Base-by-base conservation (phyloP, 140 eudicot genomes). In the Anethum foeniculum region DNA sequence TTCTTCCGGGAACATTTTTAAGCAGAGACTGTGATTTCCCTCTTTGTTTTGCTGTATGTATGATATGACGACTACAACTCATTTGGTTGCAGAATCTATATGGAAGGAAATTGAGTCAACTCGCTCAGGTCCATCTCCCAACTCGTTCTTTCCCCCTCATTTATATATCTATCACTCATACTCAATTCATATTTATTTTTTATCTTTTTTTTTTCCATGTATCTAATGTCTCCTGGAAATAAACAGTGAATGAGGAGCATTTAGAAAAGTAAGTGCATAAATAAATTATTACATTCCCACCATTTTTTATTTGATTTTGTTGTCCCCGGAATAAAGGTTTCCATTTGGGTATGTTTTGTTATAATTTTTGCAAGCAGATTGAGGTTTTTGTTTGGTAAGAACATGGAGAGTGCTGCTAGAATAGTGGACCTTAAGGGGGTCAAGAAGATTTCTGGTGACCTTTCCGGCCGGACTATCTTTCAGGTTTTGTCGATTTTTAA, bases 361-460 rank as follows among this genome's bases (percentile, higher is more conserved):
- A 11, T 68, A 7, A 34, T 68, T 14, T 30, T 1, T 64, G 71
- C 19, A 34, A 27, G 43, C 27, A 69, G 75, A 4, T 69, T 69
- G 75, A 1, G 18, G 81, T 81, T 85, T 49, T 48, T 94, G 80
- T 94, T 90, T 77, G 98, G 94, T 18, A 92, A 89, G 52, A 94
- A 94, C 79, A 77, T 94, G 74, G 98, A 94, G 84, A 84, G 90
- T 77, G 97, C 97, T 5, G 86, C 90, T 19, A 88, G 90, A 85
- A 92, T 94, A 19, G 94, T 90, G 52, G 97, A 94, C 85, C 90
- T 90, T 79, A 71, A 85, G 9, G 96, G 98, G 9, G 98, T 94
- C n/a, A 90, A 92, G 89, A 86, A 84, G 82, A 94, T 94, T 38
- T 86, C 85, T 1, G 97, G 96, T 34, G 76, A 87, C 60, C 91